phyloP scores from a whole-genome alignment of 148 eudicot species.

The Polygonum aviculare region DNA sequence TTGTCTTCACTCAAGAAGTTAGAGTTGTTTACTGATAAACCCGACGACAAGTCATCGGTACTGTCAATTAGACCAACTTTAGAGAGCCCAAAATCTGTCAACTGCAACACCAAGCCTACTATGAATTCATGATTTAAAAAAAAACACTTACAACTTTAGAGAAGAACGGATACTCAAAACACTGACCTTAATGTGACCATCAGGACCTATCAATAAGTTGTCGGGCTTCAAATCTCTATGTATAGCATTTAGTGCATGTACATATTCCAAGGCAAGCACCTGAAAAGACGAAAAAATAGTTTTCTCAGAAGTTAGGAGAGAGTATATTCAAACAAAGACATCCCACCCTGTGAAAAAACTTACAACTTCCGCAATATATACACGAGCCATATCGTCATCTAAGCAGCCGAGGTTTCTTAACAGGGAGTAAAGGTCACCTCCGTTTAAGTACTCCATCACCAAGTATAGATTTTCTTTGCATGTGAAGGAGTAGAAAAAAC shows the following conservation, averaged over 20 bases:
- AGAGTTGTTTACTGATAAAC: conserved; percentile 55
- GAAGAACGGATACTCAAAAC: conserved; percentile 5
- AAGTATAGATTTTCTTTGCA: conserved; percentile 95
- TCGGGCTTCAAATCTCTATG: conserved; percentile 98
- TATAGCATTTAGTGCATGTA: conserved; percentile 80
- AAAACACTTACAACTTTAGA: too few relatives aligned
- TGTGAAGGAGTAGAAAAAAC: conserved; percentile 97
- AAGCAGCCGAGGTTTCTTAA: conserved; percentile 87
- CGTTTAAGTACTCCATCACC: conserved; percentile 97
- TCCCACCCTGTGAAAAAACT: conserved; percentile 14
- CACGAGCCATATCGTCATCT: conserved; percentile 93
- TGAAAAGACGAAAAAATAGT: conserved; percentile 20
- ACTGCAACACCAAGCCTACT: conserved; percentile 50
- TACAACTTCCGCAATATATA: conserved; percentile 97
- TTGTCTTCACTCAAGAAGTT: conserved; percentile 52
- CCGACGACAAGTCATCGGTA: conserved; percentile 92
- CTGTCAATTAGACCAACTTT: conserved; percentile 96
- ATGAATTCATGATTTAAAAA: conserved; percentile 17
- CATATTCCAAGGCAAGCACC: conserved; percentile 97
- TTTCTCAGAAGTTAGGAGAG: background rate
- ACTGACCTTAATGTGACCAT: conserved; percentile 98
- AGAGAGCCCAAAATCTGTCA: conserved; percentile 99
- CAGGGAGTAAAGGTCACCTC: conserved; percentile 95
- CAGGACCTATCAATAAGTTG: conserved; percentile 85
- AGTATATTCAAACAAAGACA: background rate